A percentile compares a stretch with the other conserved stretches of the same genome.
Evolutionary conservation across 1,284 basidiomycete genomes (phyloP).

Genomic region (Papiliotrema nemorosa): DNA sequence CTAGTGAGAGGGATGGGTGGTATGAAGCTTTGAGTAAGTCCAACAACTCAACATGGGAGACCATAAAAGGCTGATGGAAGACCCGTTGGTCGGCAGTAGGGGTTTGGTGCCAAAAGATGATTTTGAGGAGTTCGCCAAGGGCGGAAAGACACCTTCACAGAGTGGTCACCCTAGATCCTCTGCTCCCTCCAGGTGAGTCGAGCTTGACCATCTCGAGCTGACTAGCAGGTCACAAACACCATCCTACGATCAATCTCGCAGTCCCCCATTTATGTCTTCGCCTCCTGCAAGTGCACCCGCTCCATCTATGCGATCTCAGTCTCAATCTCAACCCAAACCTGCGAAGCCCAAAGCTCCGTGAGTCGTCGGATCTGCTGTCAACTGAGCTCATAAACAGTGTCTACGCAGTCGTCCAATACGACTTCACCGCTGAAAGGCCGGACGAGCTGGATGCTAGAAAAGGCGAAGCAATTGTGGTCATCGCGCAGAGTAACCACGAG

Average conservation of each 20-base stretch:
- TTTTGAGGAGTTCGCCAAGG: slow-evolving; percentile 86
- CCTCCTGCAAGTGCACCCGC: neutral
- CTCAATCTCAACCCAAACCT: neutral
- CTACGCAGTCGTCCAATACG: slow-evolving; percentile 92
- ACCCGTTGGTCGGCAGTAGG: slow-evolving; percentile 84
- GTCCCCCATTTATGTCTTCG: neutral
- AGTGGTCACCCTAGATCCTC: neutral
- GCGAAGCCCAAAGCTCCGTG: neutral
- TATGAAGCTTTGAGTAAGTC: slow-evolving; percentile 73
- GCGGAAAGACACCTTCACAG: slow-evolving; percentile 36
- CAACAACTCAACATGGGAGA: no score
- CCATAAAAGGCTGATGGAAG: slow-evolving; percentile 21
- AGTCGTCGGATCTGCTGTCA: neutral
- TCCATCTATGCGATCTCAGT: neutral
- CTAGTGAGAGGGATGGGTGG: slow-evolving; percentile 65
- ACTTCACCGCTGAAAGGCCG: slow-evolving; percentile 88
- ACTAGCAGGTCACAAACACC: slow-evolving; percentile 1
- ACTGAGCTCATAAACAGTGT: slow-evolving; percentile 17
- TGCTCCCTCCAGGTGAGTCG: slow-evolving; percentile 13
- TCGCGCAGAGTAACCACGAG: slow-evolving; percentile 52
- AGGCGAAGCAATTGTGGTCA: slow-evolving; percentile 84
- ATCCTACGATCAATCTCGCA: neutral
- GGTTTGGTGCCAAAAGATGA: slow-evolving; percentile 80
- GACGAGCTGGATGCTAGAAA: slow-evolving; percentile 94
- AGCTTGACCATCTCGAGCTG: neutral